phyloP scores from a whole-genome alignment of 768 basidiomycete species.

The Leccinum subgranulosum region DNA sequence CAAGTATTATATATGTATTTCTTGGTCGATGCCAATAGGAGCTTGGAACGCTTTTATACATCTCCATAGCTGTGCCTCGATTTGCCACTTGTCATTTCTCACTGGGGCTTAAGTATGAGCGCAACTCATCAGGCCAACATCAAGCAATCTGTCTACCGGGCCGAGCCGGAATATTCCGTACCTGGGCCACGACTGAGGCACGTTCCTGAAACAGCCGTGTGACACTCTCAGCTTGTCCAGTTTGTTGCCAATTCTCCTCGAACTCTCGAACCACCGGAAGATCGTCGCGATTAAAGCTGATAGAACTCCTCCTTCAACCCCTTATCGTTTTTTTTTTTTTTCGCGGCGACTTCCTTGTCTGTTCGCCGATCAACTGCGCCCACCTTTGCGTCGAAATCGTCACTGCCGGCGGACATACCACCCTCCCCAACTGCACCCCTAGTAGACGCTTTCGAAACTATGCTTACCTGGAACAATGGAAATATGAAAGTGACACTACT shows the following conservation, averaged over 20 bases:
- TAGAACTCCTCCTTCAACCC: conserved; percentile 16
- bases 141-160: conserved; percentile 15
- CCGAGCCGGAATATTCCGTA: conserved; percentile 28
- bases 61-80: too few species aligned
- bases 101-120: conserved; percentile 30
- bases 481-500: conserved; percentile 2
- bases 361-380: conserved; percentile 22
- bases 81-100: too few species aligned
- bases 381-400: conserved; percentile 4
- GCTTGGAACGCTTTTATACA: too few species aligned
- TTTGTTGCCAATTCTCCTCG: conserved; percentile 9
- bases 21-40: too few species aligned
- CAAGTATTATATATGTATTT: too few species aligned
- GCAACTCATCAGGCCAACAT: conserved; percentile 12
- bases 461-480: neutral
- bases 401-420: neutral
- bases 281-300: conserved; percentile 24
- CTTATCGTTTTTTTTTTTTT: conserved; percentile 3
- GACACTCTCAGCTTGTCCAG: neutral
- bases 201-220: conserved; percentile 31
- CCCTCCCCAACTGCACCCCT: conserved; percentile 2
- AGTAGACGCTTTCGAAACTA: conserved; percentile 1
- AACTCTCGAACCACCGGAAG: conserved; percentile 18
- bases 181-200: neutral
- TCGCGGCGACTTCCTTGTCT: conserved; percentile 5